These are phyloP conservation scores for Calonectria multiphialidica DNA, from an alignment of 2,329 filamentous ascomycete genomes.

Conservation along the genomic window DNA sequence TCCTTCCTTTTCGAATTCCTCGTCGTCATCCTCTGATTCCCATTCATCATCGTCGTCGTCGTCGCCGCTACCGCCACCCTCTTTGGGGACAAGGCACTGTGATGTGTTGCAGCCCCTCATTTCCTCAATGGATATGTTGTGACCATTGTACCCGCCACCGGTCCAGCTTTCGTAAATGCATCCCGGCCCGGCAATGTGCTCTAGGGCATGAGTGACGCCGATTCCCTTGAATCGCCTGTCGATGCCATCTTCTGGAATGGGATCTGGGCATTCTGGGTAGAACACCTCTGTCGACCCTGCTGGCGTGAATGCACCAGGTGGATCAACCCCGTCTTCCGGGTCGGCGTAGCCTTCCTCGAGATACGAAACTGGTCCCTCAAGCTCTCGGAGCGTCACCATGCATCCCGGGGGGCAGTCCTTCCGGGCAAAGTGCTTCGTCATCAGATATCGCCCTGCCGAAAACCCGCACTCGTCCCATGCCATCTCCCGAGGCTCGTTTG, in stretches of 20 bases:
- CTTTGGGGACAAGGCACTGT: conserved; percentile 43
- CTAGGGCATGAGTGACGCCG: conserved; percentile 21
- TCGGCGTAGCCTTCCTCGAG: not conserved
- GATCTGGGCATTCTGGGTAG: not conserved
- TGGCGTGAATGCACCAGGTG: not conserved
- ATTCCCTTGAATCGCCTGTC: conserved; percentile 25
- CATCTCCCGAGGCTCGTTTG: conserved; percentile 33
- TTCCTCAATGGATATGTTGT: conserved; percentile 38
- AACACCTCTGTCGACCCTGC: not conserved
- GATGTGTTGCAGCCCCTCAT: conserved; percentile 43
- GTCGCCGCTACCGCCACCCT: not conserved
- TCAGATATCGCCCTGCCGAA: conserved; percentile 15
- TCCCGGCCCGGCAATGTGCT: conserved; percentile 40
- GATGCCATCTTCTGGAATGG: conserved; percentile 1
- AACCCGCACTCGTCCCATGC: conserved; percentile 23
- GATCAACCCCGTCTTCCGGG: not conserved
- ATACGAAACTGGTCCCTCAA: not conserved
- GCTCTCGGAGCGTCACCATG: not conserved
- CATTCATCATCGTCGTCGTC: conserved; percentile 18
- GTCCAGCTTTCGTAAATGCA: conserved; percentile 22
- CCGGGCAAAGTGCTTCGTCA: not conserved
- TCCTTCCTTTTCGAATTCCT: conserved; percentile 35
- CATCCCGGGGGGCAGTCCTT: not conserved
- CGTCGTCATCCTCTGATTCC: conserved; percentile 27
- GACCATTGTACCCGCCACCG: conserved; percentile 35